Evolutionary conservation across 306 rosid genomes (phyloP).

Genomic region (Prosopis cineraria): DNA sequence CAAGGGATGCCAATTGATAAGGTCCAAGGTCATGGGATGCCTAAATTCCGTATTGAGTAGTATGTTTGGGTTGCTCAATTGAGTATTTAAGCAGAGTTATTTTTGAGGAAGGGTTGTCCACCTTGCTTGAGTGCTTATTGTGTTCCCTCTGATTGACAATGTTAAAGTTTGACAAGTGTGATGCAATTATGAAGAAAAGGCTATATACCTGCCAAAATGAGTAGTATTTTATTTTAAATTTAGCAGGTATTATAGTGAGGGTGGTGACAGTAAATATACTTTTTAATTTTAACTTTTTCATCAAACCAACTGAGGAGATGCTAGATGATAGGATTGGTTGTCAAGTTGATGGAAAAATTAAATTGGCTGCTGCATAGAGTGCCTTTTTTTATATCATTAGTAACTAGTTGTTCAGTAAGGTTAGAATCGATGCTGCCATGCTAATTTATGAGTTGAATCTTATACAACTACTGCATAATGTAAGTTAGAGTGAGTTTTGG

Average conservation of each 20-base stretch:
- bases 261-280: conserved; percentile 8
- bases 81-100: background rate
- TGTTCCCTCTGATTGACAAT: background rate
- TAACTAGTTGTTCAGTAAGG: background rate
- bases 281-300: background rate
- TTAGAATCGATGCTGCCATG: background rate
- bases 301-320: conserved; percentile 8
- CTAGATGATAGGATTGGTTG: background rate
- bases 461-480: background rate
- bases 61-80: background rate
- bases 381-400: background rate
- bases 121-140: background rate
- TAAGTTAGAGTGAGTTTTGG: background rate
- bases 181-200: conserved; percentile 11
- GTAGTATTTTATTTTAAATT: background rate
- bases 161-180: background rate
- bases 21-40: background rate
- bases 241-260: background rate
- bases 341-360: conserved; percentile 1
- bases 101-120: background rate
- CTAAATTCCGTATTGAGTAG: background rate
- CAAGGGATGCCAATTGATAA: background rate
- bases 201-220: background rate
- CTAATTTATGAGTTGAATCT: background rate
- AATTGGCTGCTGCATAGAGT: background rate